phyloP scores from a whole-genome alignment of 2,329 filamentous ascomycete species.

The Venturia pyrina region DNA sequence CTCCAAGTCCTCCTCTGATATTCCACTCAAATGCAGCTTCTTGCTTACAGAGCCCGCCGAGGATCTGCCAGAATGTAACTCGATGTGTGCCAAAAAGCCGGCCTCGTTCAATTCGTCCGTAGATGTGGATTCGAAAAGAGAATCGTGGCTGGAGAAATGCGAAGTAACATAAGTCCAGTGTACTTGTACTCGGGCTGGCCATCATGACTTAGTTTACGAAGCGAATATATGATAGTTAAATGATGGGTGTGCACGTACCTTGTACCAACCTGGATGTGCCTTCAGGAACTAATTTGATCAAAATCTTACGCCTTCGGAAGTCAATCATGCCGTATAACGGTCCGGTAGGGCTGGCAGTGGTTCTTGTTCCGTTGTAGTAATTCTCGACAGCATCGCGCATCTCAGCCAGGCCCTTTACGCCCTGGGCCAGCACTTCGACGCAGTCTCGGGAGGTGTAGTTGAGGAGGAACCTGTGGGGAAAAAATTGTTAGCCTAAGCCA shows the following conservation, averaged over 20 bases:
- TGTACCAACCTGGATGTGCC: slow-evolving; percentile 83
- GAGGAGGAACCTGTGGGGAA: slow-evolving; percentile 68
- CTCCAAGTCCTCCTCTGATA: slow-evolving; percentile 54
- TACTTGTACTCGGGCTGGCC: slow-evolving; percentile 66
- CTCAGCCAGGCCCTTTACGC: slow-evolving; percentile 74
- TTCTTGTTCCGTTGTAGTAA: slow-evolving; percentile 42
- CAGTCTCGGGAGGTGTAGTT: slow-evolving; percentile 87
- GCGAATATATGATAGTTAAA: not conserved
- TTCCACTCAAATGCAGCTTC: slow-evolving; percentile 63
- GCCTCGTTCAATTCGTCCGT: slow-evolving; percentile 78
- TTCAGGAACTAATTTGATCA: slow-evolving; percentile 88
- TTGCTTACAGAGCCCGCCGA: slow-evolving; percentile 66
- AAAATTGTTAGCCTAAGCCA: slow-evolving; percentile 12
- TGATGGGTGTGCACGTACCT: slow-evolving; percentile 49
- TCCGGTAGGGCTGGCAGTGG: slow-evolving; percentile 35
- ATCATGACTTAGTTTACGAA: not conserved
- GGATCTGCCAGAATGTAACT: slow-evolving; percentile 70
- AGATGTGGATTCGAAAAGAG: slow-evolving; percentile 64
- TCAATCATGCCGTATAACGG: slow-evolving; percentile 87
- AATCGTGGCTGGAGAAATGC: slow-evolving; percentile 76
- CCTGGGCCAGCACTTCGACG: slow-evolving; percentile 65
- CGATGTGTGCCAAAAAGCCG: slow-evolving; percentile 58
- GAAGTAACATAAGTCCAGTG: slow-evolving; percentile 54
- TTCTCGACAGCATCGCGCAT: slow-evolving; percentile 66
- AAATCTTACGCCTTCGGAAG: slow-evolving; percentile 79